Evolutionary conservation across 2,329 filamentous ascomycete genomes (phyloP).

Genomic region (Talaromyces funiculosus): DNA sequence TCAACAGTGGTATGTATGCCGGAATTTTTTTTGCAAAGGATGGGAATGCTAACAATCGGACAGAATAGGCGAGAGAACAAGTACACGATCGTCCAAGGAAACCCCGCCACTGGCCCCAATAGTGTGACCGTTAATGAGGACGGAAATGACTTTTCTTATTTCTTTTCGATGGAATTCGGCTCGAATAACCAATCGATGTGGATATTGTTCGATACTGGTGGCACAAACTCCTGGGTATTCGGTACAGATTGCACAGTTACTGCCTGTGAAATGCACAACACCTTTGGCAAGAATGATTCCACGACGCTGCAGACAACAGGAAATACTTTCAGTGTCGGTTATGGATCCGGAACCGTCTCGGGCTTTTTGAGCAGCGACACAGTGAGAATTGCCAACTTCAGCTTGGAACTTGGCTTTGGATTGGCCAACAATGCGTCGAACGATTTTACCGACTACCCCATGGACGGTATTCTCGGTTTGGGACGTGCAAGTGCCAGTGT

Average conservation of each 20-base stretch:
- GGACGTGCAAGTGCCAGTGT: slow-evolving; percentile 55
- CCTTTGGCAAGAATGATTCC: slow-evolving; percentile 63
- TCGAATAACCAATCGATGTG: slow-evolving; percentile 47
- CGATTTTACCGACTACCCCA: slow-evolving; percentile 72
- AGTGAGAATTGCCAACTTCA: slow-evolving; percentile 61
- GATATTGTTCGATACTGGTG: slow-evolving; percentile 51
- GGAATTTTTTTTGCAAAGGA: not conserved
- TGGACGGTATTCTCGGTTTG: slow-evolving; percentile 81
- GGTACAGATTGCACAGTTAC: slow-evolving; percentile 59
- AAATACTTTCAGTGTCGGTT: slow-evolving; percentile 60
- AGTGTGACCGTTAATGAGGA: slow-evolving; percentile 50
- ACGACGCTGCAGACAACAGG: slow-evolving; percentile 52
- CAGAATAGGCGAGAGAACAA: slow-evolving; percentile 42
- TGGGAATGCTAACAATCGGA: not conserved
- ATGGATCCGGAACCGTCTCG: slow-evolving; percentile 69
- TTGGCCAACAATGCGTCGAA: slow-evolving; percentile 64
- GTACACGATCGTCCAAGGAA: slow-evolving; percentile 41
- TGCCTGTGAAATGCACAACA: slow-evolving; percentile 64
- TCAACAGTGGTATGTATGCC: slow-evolving; percentile 19
- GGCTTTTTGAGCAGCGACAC: slow-evolving; percentile 63
- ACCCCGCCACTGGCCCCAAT: slow-evolving; percentile 37
- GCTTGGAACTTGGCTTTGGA: slow-evolving; percentile 63
- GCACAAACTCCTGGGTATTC: slow-evolving; percentile 77
- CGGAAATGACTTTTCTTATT: slow-evolving; percentile 51
- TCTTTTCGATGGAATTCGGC: slow-evolving; percentile 47